phyloP scores from a whole-genome alignment of 495 filamentous ascomycete species.

The Evernia prunastri region DNA sequence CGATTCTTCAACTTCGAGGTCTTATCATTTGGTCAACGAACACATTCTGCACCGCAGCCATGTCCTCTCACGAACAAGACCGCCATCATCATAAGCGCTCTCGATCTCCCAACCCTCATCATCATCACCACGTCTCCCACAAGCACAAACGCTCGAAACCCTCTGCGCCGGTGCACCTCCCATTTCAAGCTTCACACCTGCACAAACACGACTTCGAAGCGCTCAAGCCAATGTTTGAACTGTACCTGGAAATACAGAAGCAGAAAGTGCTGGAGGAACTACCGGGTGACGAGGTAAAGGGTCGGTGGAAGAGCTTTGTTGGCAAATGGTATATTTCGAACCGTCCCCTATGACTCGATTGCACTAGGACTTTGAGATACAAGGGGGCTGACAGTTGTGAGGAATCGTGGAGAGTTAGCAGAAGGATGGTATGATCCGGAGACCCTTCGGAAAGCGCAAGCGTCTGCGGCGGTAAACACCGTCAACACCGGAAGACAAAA shows the following conservation, averaged over 20 bases:
- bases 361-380: not conserved
- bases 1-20: too few species aligned
- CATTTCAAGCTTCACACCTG: constrained; percentile 58
- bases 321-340: constrained; percentile 64
- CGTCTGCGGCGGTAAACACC: constrained; percentile 21
- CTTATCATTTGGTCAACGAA: too few species aligned
- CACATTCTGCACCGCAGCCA: too few species aligned
- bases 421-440: constrained; percentile 89
- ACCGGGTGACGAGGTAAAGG: constrained; percentile 61
- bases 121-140: constrained; percentile 5
- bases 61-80: too few species aligned
- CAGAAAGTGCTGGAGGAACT: constrained; percentile 56
- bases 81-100: constrained; percentile 10
- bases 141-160: constrained; percentile 14
- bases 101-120: constrained; percentile 19
- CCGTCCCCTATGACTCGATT: not conserved
- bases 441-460: constrained; percentile 48
- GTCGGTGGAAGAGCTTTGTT: constrained; percentile 90
- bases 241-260: constrained; percentile 91
- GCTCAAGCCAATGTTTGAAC: constrained; percentile 68
- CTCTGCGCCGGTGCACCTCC: constrained; percentile 42
- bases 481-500: constrained; percentile 11
- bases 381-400: constrained; percentile 43
- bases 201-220: constrained; percentile 55
- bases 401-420: constrained; percentile 87